Base-by-base conservation (phyloP, 2,329 filamentous ascomycete species). In the Aspergillus brunneoviolaceus region DNA sequence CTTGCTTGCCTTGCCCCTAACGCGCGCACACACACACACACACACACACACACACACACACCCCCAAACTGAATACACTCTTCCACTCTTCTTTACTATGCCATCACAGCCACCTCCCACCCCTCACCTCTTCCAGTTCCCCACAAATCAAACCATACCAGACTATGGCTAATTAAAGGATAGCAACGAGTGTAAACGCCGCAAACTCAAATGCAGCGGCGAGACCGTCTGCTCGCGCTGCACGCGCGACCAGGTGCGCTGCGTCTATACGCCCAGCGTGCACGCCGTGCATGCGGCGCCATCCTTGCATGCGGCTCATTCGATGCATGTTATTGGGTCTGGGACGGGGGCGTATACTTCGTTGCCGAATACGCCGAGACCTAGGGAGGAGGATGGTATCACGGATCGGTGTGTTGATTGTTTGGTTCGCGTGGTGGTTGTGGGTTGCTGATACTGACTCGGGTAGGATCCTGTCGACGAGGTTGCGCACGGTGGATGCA, bases 191-290 rank as follows among this genome's bases (percentile, higher is more conserved):
- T 90, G 88, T 74, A 90, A 90, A 68, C 81, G 88, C n/a, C 85
- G 88, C 60, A 90, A 90, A 74, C 87, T 90, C 69, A 90, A 90
- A 74, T 90, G 88, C 76, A 90, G 89, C 73, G 88, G 88, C 62
- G 85, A 89, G 67, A 84, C 82, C 1, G 85, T 87, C 1, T 91
- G 88, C 65, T 83, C 86, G 61, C 81, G 88, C 59, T 91, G 88
- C 68, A 85, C 55, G 3, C 65, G 68, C 16, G 85, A 90, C 73
- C 87, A 85, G 66, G 80, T 89, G 19, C 76, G 83, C 63, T 90
- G 87, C 69, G 78, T 88, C 49, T 90, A 89, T 76, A 82, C 87
- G 5, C 83, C 86, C 14, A 88, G 88, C 69, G 88, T 87, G 73
- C 53, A 68, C n/a, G 49, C 45, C 27, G 27, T 29, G 9, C 27